Evolutionary conservation across 371 early-diverging fungal species (phyloP).

Genomic region (Lichtheimia ornata): DNA sequence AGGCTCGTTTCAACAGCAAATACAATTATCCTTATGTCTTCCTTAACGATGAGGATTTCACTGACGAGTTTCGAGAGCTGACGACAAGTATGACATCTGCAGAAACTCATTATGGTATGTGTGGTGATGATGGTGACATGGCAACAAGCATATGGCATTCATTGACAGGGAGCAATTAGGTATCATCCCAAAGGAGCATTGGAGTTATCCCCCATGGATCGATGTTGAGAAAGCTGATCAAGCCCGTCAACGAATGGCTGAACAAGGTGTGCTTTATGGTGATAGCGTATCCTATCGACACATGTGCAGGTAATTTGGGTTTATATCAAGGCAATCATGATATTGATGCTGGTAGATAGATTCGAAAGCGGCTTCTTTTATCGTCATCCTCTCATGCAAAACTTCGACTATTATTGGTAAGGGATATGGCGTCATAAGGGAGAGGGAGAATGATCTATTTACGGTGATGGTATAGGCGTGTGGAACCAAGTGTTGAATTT

Average conservation of each 20-base stretch:
- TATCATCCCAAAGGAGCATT: slow-evolving; percentile 59
- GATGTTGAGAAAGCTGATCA: slow-evolving; percentile 66
- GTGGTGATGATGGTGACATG: not conserved
- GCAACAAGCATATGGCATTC: slow-evolving; percentile 8
- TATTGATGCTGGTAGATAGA: slow-evolving; percentile 25
- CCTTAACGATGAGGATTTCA: slow-evolving; percentile 81
- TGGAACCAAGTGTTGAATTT: slow-evolving; percentile 91
- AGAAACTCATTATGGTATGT: slow-evolving; percentile 47
- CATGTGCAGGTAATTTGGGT: slow-evolving; percentile 81
- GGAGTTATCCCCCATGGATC: slow-evolving; percentile 87
- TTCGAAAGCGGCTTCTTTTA: slow-evolving; percentile 91
- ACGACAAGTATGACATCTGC: slow-evolving; percentile 51
- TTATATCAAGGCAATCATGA: slow-evolving; percentile 11
- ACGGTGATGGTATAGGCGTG: slow-evolving; percentile 41
- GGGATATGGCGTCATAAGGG: not conserved
- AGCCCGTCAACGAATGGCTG: slow-evolving; percentile 57
- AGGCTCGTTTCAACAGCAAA: slow-evolving; percentile 80
- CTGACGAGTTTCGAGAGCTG: slow-evolving; percentile 70
- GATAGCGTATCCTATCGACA: slow-evolving; percentile 87
- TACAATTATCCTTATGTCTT: slow-evolving; percentile 92
- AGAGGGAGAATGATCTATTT: not conserved
- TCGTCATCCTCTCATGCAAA: slow-evolving; percentile 72
- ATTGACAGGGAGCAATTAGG: slow-evolving; percentile 61
- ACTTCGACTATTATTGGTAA: slow-evolving; percentile 91
- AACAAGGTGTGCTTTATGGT: slow-evolving; percentile 81